Evolutionary conservation across 176 grass and related monocot species (phyloP).

Genomic region (Musa beccarii): DNA sequence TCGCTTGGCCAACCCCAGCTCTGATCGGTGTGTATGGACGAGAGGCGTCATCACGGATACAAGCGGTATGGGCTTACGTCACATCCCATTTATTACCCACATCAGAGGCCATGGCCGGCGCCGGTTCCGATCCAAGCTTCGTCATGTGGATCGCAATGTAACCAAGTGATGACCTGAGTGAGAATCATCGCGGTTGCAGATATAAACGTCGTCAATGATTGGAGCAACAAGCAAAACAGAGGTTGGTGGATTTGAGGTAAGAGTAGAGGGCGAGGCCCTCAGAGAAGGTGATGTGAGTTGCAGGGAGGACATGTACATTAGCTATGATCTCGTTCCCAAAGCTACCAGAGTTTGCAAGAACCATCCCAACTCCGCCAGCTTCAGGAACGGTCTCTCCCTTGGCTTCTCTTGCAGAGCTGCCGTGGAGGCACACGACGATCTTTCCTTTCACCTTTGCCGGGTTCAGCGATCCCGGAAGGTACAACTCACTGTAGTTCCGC

Average conservation of each 20-base stretch:
- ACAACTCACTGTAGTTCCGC: background rate
- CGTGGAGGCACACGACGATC: slow-evolving; percentile 10
- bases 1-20: too few relatives aligned
- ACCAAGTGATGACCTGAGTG: background rate
- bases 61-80: too few relatives aligned
- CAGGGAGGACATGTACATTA: slow-evolving; percentile 11
- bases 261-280: slow-evolving; percentile 2
- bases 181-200: too few relatives aligned
- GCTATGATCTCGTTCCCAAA: slow-evolving; percentile 9
- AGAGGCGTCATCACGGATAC: too few relatives aligned
- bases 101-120: slow-evolving; percentile 2
- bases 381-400: background rate
- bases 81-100: too few relatives aligned
- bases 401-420: background rate
- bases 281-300: slow-evolving; percentile 9
- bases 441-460: slow-evolving; percentile 4
- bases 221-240: too few relatives aligned
- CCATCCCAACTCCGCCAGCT: slow-evolving; percentile 4
- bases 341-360: background rate
- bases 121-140: background rate
- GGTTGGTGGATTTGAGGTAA: slow-evolving; percentile 16
- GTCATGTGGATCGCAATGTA: background rate
- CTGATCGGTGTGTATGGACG: too few relatives aligned
- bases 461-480: background rate
- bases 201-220: too few relatives aligned